Evolutionary conservation across 345 rosid species (phyloP).

Genomic region (Kandelia obovata): DNA sequence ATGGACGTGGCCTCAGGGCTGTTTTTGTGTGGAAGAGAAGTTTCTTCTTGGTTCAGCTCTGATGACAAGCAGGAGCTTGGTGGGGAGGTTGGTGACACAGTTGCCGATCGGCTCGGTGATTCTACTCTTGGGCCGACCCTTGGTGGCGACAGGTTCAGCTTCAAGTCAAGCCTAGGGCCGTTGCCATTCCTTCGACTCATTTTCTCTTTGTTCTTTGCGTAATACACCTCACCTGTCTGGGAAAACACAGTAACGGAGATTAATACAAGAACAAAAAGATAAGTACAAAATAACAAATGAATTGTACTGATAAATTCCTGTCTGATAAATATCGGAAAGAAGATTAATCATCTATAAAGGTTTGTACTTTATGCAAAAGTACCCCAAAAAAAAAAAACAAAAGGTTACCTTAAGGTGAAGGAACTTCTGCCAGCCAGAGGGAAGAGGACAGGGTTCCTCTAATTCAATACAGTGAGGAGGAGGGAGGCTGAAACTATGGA

Average conservation of each 20-base stretch:
- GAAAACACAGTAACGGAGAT: not conserved
- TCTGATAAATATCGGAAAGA: no score
- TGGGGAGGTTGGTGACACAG: constrained; percentile 75
- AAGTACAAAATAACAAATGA: not conserved
- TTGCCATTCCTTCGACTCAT: constrained; percentile 77
- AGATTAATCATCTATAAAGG: no score
- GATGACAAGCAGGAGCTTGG: constrained; percentile 94
- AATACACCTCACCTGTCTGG: constrained; percentile 17
- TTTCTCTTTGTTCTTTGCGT: constrained; percentile 1
- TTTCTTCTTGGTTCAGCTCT: constrained; percentile 60
- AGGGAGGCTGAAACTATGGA: not conserved
- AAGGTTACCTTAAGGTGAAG: constrained; percentile 4
- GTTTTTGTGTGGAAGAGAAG: constrained; percentile 34
- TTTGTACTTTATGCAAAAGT: not conserved
- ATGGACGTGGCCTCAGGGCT: constrained; percentile 93
- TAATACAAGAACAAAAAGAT: not conserved
- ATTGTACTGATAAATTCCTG: not conserved
- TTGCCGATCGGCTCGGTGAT: constrained; percentile 61
- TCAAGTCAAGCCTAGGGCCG: constrained; percentile 79
- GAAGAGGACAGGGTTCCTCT: constrained; percentile 23
- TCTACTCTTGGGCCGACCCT: constrained; percentile 44
- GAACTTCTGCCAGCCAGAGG: constrained; percentile 23
- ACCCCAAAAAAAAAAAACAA: not conserved
- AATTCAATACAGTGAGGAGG: not conserved
- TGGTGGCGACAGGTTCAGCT: constrained; percentile 86